These are phyloP conservation scores for Aspergillus carbonarius DNA, from an alignment of 2,329 filamentous ascomycete genomes.

Conservation along the genomic window DNA sequence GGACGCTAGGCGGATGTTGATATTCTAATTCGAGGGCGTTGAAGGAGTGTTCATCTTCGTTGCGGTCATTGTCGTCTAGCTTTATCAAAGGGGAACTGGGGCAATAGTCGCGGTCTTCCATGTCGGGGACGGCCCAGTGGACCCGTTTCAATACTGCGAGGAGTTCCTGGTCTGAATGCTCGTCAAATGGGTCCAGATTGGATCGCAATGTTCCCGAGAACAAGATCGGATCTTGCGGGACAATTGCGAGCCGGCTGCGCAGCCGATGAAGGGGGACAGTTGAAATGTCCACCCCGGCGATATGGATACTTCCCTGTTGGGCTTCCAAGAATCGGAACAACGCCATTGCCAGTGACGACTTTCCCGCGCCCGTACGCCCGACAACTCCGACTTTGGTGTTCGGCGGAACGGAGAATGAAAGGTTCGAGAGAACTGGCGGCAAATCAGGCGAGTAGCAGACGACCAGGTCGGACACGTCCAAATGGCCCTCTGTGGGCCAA, in stretches of 20 bases:
- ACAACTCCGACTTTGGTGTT: slow-evolving; percentile 19
- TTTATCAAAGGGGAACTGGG: neutral
- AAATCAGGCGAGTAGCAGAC: slow-evolving; percentile 69
- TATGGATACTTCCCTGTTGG: slow-evolving; percentile 16
- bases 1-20: neutral
- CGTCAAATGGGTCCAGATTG: slow-evolving; percentile 74
- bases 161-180: slow-evolving; percentile 66
- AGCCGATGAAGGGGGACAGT: slow-evolving; percentile 51
- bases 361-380: slow-evolving; percentile 28
- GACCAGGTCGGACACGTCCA: slow-evolving; percentile 69
- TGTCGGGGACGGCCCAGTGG: slow-evolving; percentile 51
- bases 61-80: neutral
- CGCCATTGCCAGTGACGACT: slow-evolving; percentile 26
- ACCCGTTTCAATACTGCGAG: slow-evolving; percentile 66
- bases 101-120: neutral
- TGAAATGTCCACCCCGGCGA: slow-evolving; percentile 49
- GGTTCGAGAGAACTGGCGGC: slow-evolving; percentile 33
- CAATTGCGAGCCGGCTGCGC: slow-evolving; percentile 70
- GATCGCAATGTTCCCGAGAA: slow-evolving; percentile 74
- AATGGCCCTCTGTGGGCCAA: slow-evolving; percentile 53
- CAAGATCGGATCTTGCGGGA: slow-evolving; percentile 76
- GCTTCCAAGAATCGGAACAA: slow-evolving; percentile 26
- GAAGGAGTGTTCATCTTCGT: neutral
- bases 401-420: slow-evolving; percentile 11
- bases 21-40: neutral